Evolutionary conservation across 768 basidiomycete species (phyloP).

Genomic region (Lepiota brunneoincarnata): DNA sequence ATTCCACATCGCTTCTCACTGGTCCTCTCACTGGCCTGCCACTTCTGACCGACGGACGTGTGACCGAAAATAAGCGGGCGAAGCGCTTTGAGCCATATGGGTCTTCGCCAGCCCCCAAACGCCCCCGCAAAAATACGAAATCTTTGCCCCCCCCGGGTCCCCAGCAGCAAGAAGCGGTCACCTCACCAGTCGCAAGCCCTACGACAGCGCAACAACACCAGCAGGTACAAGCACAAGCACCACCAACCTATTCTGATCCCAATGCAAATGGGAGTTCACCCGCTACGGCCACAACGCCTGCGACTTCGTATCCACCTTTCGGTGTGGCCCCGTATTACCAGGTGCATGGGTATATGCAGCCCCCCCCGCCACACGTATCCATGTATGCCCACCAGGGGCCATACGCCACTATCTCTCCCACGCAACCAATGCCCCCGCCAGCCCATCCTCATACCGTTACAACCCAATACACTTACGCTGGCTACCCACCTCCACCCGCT

Average conservation of each 20-base stretch:
- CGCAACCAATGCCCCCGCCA: neutral
- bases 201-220: neutral
- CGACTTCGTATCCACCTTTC: conserved; percentile 25
- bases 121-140: conserved; percentile 34
- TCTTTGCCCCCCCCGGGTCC: neutral
- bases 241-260: conserved; percentile 23
- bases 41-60: conserved; percentile 45
- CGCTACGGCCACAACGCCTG: conserved; percentile 7
- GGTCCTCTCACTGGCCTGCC: conserved; percentile 34
- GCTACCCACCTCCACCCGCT: conserved; percentile 10
- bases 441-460: neutral
- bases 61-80: conserved; percentile 38
- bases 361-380: conserved; percentile 7
- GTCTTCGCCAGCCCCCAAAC: conserved; percentile 27
- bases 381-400: conserved; percentile 11
- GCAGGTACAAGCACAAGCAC: conserved; percentile 12
- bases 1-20: conserved; percentile 36
- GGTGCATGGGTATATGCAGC: conserved; percentile 13
- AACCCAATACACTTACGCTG: conserved; percentile 11
- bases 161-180: neutral
- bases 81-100: conserved; percentile 45
- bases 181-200: neutral
- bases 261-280: conserved; percentile 15
- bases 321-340: conserved; percentile 29
- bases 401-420: neutral